Percentiles rank a stretch among this genome's conserved stretches.
These are phyloP conservation scores for Tremella mesenterica DNA, from an alignment of 768 basidiomycete genomes.

Conservation along the genomic window DNA sequence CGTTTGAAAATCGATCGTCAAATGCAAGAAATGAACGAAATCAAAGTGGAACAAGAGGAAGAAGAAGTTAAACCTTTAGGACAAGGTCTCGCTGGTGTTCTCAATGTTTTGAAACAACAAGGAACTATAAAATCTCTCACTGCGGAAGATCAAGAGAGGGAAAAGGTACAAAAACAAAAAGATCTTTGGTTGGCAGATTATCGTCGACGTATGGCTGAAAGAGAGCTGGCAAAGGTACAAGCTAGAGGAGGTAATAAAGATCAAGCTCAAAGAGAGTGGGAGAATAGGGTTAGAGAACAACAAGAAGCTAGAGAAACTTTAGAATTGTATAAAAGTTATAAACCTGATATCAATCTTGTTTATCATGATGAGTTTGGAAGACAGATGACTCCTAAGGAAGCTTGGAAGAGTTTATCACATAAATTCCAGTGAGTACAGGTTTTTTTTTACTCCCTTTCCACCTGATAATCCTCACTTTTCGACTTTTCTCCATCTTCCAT, in stretches of 20 bases:
- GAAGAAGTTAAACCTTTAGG: constrained; percentile 50
- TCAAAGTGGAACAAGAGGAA: constrained; percentile 52
- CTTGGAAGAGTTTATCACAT: constrained; percentile 95
- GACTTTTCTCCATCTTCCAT: neutral
- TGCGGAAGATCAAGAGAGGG: constrained; percentile 63
- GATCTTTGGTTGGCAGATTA: constrained; percentile 87
- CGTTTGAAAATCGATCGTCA: constrained; percentile 54
- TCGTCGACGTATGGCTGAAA: constrained; percentile 61
- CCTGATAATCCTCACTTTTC: no score
- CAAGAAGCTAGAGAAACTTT: constrained; percentile 74
- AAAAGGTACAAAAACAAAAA: constrained; percentile 69
- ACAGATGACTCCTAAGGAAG: constrained; percentile 73
- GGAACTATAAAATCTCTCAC: constrained; percentile 66
- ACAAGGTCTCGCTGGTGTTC: constrained; percentile 76
- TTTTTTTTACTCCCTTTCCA: no score
- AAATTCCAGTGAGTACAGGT: constrained; percentile 65
- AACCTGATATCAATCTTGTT: constrained; percentile 90
- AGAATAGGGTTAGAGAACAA: constrained; percentile 83
- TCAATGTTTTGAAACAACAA: constrained; percentile 81
- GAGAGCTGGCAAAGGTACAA: constrained; percentile 70
- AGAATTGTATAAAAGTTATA: constrained; percentile 84
- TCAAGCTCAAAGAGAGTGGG: constrained; percentile 87
- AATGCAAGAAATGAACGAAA: constrained; percentile 65
- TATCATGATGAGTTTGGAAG: constrained; percentile 96
- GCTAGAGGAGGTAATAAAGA: constrained; percentile 70